Conservation (phyloP, 1,139 yeast species). For the Yarrowia galli region DNA sequence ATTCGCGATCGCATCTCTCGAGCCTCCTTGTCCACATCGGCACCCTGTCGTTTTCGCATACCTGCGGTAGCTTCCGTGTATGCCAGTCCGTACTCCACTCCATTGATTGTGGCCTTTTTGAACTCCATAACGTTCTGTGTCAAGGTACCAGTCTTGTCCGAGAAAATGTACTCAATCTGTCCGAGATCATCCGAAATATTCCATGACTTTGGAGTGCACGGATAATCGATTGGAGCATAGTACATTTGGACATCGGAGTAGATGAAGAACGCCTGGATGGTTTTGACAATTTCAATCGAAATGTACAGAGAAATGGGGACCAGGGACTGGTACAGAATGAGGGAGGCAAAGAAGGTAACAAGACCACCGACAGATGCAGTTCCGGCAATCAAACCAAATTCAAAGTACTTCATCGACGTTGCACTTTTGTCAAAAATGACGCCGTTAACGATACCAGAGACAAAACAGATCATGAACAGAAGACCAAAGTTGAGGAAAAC, state of each 20-base stretch:
- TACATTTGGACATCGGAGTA: conserved; percentile 87
- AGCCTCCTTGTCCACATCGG: conserved; percentile 71
- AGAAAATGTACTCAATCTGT: conserved; percentile 92
- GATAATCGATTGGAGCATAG: conserved; percentile 82
- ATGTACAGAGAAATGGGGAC: conserved; percentile 93
- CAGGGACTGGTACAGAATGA: conserved; percentile 84
- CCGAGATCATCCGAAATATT: conserved; percentile 97
- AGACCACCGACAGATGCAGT: conserved; percentile 81
- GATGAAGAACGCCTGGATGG: conserved; percentile 89
- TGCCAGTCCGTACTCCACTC: conserved; percentile 87
- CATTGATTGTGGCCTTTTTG: conserved; percentile 87
- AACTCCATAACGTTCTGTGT: conserved; percentile 98
- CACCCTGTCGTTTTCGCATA: conserved; percentile 80
- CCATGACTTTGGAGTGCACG: conserved; percentile 97
- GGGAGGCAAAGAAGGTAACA: conserved; percentile 85
- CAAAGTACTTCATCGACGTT: conserved; percentile 73
- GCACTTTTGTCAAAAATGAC: conserved; percentile 62
- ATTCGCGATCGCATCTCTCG: conserved; percentile 55
- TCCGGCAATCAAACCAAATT: conserved; percentile 67
- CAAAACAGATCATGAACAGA: conserved; percentile 78
- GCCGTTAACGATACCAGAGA: conserved; percentile 86
- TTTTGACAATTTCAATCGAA: conserved; percentile 90
- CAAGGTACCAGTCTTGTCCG: conserved; percentile 96
- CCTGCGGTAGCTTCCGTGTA: conserved; percentile 97
- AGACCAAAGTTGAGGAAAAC: conserved; percentile 79